Base-by-base conservation (phyloP, 1,284 basidiomycete genomes). In the Melampsora abietis-canadensis region DNA sequence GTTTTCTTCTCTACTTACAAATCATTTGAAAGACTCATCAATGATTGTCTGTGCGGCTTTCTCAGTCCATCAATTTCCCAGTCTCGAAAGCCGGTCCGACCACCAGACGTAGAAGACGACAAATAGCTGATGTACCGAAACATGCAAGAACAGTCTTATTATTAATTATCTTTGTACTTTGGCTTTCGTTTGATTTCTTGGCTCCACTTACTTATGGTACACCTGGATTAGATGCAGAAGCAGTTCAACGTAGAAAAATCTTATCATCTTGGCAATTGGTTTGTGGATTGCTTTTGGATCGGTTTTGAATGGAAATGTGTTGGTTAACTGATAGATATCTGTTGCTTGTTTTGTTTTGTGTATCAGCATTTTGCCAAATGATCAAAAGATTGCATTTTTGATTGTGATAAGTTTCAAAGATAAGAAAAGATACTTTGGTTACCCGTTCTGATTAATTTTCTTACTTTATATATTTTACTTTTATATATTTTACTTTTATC, bases 141-240 rank as follows among this genome's bases (percentile, higher is more conserved):
- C 68, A 78, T 10, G 75, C 87, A 2, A 61, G 34, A 19, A 19
- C 27, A n/a, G 85, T 89, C n/a, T 84, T 86, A 12, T 79, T 85
- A 5, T 89, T 87, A 78, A 83, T 86, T 69, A 77, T 91, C 54
- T 77, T 85, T 48, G 61, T 81, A 10, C 83, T 93, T 82, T 85
- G 93, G 76, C 84, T 84, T 57, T 85, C 89, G 84, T 92, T 89
- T 79, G 78, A 87, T 60, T 96, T 87, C 85, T 84, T 94, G 68
- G 86, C 90, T 30, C 94, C 94, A 48, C 84, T 97, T 79, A 96
- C 94, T 12, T 97, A 94, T 81, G 94, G 93, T 64, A 90, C 90
- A 31, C 90, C 92, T 77, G 90, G 92, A 12, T 74, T 81, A 69
- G 69, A 77, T 27, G 72, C 79, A n/a, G 78, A 74, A 5, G 72